Percentiles rank a stretch among this genome's conserved stretches.
These are phyloP conservation scores for Pestalotiopsis sp. DNA, from an alignment of 2,329 filamentous ascomycete species.

Conservation along the genomic window DNA sequence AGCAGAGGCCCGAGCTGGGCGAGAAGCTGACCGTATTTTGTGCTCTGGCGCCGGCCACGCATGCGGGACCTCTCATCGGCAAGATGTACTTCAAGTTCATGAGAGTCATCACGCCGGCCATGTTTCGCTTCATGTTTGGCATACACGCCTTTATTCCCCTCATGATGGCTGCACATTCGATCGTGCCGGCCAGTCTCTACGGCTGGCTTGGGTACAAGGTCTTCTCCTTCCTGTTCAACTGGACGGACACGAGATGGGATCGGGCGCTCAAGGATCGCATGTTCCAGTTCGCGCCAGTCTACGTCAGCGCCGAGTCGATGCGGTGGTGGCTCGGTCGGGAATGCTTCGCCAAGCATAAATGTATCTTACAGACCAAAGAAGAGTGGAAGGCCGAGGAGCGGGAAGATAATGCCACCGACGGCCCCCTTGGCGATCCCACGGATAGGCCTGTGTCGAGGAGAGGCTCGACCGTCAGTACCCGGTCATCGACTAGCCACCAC, in stretches of 20 bases:
- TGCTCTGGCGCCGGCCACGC: conserved; percentile 85
- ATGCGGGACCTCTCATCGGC: conserved; percentile 82
- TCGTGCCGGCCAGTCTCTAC: conserved; percentile 70
- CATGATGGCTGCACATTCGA: conserved; percentile 82
- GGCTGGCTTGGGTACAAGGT: conserved; percentile 85
- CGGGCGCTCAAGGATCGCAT: conserved; percentile 75
- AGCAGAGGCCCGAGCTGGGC: conserved; percentile 84
- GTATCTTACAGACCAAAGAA: conserved; percentile 80
- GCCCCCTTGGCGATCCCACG: conserved; percentile 31
- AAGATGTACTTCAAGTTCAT: conserved; percentile 94
- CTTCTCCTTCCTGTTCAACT: conserved; percentile 87
- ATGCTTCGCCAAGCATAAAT: conserved; percentile 79
- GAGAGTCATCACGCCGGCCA: conserved; percentile 72
- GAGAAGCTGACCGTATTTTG: conserved; percentile 87
- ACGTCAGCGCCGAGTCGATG: conserved; percentile 88
- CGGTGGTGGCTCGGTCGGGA: conserved; percentile 92
- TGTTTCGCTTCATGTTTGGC: conserved; percentile 84
- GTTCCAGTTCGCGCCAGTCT: conserved; percentile 92
- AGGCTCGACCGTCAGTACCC: conserved; percentile 7
- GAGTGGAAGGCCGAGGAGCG: conserved; percentile 64
- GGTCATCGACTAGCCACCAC: conserved; percentile 16
- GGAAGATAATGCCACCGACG: conserved; percentile 53
- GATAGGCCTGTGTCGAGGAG: background rate
- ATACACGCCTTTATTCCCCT: conserved; percentile 92
- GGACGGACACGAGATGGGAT: conserved; percentile 86